Base-by-base conservation (phyloP, 306 rosid genomes). In the Carpinus fangiana region DNA sequence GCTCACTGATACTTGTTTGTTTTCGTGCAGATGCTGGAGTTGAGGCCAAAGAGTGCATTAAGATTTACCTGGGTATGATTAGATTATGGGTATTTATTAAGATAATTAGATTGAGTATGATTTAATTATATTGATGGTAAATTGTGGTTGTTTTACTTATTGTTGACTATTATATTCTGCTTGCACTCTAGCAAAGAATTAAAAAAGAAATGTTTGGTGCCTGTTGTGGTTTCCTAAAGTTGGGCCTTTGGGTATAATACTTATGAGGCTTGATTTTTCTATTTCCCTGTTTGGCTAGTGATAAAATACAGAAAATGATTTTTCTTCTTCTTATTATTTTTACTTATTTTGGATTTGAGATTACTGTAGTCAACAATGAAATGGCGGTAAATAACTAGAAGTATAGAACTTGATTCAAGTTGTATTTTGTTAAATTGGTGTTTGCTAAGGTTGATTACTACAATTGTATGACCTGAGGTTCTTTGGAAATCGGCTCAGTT, bases 21-120 rank as follows among this genome's bases (percentile, higher is more conserved):
- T 70, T 73, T 73, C 68, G 26, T 48, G 74, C 80, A 80, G 98
- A 92, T 92, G 66, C 76, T 73, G 98, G 97, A 60, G 81, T 94
- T 31, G 93, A 93, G 67, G 97, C 97, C 11, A 89, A 85, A 73
- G 97, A 92, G 20, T 94, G 97, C 86, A 89, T 94, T 78, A 78
- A 84, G 82, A 87, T 94, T 46, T 94, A 78, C 67, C 84, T 94
- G 36, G 98, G 98, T 92, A 91, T 18, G 72, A n/a, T 69, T 61
- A 12, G 7, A 70, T 72, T 67, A n/a, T 72, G 18, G 31, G 1
- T 20, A 17, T 23, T 21, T 1, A 47, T 1, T 47, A 17, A 11
- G 34, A 0, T 46, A 38, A 36, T 2, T 55, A 18, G 28, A 21
- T 45, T 61, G 13, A 3, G 50, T 21, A 34, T 28, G 16, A 64